Conservation (phyloP, 108 stramenopile genomes). For the Nannochloropsis salina region DNA sequence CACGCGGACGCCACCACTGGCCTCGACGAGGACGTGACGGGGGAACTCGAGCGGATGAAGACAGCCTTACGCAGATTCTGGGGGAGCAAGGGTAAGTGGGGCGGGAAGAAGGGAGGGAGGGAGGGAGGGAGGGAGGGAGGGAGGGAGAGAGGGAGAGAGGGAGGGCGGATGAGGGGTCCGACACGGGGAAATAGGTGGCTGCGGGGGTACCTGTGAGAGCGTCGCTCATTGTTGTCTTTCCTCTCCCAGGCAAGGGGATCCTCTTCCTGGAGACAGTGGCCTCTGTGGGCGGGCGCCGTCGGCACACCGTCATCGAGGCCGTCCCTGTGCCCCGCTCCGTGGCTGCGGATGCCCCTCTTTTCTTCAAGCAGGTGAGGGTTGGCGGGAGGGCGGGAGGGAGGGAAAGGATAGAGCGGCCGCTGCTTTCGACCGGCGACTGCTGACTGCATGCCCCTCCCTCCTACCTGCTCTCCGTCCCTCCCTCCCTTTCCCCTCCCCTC, state of each 20-base stretch:
- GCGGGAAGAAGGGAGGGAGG: background rate
- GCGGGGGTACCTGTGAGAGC: background rate
- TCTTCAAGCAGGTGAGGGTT: slow-evolving; percentile 34
- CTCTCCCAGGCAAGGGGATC: slow-evolving; percentile 18
- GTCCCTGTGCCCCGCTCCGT: slow-evolving; percentile 29
- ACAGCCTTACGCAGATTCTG: slow-evolving; percentile 22
- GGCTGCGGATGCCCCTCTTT: slow-evolving; percentile 37
- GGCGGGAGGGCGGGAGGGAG: background rate
- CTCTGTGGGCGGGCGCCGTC: background rate
- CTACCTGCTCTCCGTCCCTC: background rate
- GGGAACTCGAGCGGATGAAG: slow-evolving; percentile 36
- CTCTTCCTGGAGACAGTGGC: slow-evolving; percentile 39
- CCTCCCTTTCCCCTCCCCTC: background rate
- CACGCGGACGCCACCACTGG: slow-evolving; percentile 18
- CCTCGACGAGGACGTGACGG: slow-evolving; percentile 39
- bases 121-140: slow-evolving; percentile 23
- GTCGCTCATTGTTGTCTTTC: background rate
- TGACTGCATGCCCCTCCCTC: background rate
- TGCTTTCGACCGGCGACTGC: too few relatives aligned
- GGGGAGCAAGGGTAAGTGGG: background rate
- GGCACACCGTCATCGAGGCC: slow-evolving; percentile 40
- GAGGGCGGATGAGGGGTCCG: background rate
- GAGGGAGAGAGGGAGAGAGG: background rate
- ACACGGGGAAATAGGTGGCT: too few relatives aligned
- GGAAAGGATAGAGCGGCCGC: background rate